phyloP scores from a whole-genome alignment of 164 flowering plant genomes.

The Euptelea pleiosperma region DNA sequence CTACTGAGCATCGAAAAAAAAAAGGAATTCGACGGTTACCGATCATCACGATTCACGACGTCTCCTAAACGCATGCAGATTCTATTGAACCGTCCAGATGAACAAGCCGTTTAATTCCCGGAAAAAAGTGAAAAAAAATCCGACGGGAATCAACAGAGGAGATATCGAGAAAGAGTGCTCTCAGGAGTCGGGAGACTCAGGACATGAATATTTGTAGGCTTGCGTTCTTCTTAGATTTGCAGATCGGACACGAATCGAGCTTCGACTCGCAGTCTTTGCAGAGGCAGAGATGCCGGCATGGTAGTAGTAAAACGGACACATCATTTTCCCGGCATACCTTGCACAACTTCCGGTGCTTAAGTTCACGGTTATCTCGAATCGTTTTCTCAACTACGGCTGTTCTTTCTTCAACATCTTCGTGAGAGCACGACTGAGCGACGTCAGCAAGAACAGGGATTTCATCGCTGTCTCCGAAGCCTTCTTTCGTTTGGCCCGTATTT shows the following conservation, averaged over 20 bases:
- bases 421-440: constrained; percentile 24
- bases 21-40: too few relatives aligned
- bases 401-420: constrained; percentile 4
- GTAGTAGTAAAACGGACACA: constrained; percentile 27
- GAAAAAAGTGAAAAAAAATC: too few relatives aligned
- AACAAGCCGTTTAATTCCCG: too few relatives aligned
- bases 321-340: constrained; percentile 26
- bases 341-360: constrained; percentile 18
- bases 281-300: constrained; percentile 37
- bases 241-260: constrained; percentile 26
- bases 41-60: too few relatives aligned
- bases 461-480: constrained; percentile 37
- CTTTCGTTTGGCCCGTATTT: constrained; percentile 12
- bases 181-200: too few relatives aligned
- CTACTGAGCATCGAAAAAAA: too few relatives aligned
- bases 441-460: constrained; percentile 1
- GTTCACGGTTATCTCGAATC: constrained; percentile 10
- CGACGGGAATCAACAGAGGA: too few relatives aligned
- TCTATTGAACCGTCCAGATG: too few relatives aligned
- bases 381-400: not conserved
- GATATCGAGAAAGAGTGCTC: too few relatives aligned
- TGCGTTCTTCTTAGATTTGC: constrained; percentile 27
- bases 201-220: constrained; percentile 31
- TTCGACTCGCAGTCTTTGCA: constrained; percentile 32
- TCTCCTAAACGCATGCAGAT: too few relatives aligned